A percentile compares a stretch with the other conserved stretches of the same genome.
These are phyloP conservation scores for Eimeria necatrix DNA, from an alignment of 169 alveolate species.

Conservation along the genomic window DNA sequence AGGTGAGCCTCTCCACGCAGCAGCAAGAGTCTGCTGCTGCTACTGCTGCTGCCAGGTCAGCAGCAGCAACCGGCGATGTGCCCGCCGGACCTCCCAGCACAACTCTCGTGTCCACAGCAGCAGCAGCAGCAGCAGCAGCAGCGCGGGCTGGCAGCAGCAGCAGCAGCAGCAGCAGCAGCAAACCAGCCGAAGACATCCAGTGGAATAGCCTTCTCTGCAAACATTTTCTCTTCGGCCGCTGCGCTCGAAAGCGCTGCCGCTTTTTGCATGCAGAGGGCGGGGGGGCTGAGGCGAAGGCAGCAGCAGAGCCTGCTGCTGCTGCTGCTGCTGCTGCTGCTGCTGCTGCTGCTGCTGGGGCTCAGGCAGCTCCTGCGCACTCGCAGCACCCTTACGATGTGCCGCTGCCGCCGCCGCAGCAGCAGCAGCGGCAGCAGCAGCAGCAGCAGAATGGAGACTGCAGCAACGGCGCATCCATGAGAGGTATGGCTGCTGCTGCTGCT, in stretches of 20 bases:
- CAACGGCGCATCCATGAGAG: conserved; percentile 17
- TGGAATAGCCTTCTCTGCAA: conserved; percentile 75
- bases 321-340: conserved; percentile 66
- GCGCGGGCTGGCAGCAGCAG: conserved; percentile 14
- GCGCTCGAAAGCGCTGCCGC: conserved; percentile 78
- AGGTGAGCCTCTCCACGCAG: background rate
- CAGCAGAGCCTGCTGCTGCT: conserved; percentile 51
- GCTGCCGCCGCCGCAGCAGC: conserved; percentile 35
- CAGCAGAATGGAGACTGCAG: background rate
- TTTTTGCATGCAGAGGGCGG: conserved; percentile 71
- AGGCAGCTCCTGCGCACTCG: background rate
- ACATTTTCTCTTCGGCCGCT: conserved; percentile 77
- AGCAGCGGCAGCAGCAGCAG: conserved; percentile 38
- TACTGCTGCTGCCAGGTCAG: background rate
- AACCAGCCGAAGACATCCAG: conserved; percentile 6
- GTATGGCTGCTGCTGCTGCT: conserved; percentile 4
- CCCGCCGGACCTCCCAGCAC: conserved; percentile 13
- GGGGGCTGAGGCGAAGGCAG: conserved; percentile 5
- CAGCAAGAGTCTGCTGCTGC: background rate
- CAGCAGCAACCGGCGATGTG: background rate
- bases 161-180: conserved; percentile 51
- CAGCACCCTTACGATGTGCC: background rate
- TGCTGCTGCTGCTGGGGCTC: background rate
- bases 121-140: conserved; percentile 40
- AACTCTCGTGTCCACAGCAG: background rate